Evolutionary conservation across 1,284 basidiomycete genomes (phyloP), one percentile per base, ranked within the genome.

Genomic region (Psilocybe mexicana): DNA sequence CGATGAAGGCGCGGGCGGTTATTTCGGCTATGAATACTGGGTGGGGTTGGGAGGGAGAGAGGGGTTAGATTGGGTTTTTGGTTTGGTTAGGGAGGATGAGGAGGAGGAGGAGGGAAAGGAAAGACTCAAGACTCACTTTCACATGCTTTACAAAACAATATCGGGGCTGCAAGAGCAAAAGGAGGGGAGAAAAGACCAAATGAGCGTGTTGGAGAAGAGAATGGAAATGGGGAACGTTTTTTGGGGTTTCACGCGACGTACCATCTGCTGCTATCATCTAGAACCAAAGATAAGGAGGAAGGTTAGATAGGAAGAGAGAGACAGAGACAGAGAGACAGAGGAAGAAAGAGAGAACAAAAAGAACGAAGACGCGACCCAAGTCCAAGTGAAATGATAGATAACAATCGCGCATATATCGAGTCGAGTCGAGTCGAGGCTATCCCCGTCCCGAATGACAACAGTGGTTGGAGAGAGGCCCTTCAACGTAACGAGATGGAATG

Each of bases 11-110:
- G 42, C 95, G 86, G 2, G 93, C 90, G 0, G 95, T 97, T 56
- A 97, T 90, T 75, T 97, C 94, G 43, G 93, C 86, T 59, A 97
- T 96, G 74, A 97, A 96, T 65, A 96, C 94, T 97, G n/a, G n/a
- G 25, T 18, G 11, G n/a, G 23, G 3, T n/a, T 10, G 38, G 4
- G 10, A 40, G 6, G 5, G 5, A 47, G 38, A 25, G n/a, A 24
- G 38, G 10, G 25, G 23, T 38, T 18, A 24, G 28, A 30, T 1
- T 7, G 8, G 8, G 28, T 7, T 26, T 4, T n/a, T 28, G 3
- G 6, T 42, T 18, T 18, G 18, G 52, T 45, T 18, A 4, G 25
- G 4, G 28, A 28, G 2, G 25, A 8, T 6, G 24, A 24, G 10
- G 49, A 6, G 14, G 3, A 25, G 11, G 44, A 14, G 25, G 24